A percentile compares a stretch with the other conserved stretches of the same genome.
Evolutionary conservation across 2,329 filamentous ascomycete genomes (phyloP).

Genomic region (Septoria linicola): DNA sequence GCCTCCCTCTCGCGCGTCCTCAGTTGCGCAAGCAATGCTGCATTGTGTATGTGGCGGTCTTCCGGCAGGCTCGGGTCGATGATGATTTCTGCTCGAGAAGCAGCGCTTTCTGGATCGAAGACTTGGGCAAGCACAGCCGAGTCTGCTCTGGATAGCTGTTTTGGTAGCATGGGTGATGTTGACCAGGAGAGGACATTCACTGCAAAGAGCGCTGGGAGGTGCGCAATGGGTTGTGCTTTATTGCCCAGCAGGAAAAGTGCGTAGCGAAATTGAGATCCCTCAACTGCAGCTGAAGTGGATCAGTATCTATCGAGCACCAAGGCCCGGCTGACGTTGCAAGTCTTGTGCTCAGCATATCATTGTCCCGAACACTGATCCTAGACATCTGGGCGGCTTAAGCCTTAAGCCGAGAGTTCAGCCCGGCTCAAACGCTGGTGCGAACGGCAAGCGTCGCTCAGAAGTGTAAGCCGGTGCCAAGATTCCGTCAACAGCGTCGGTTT

Average conservation of each 20-base stretch:
- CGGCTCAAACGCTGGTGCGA: neutral
- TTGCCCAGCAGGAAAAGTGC: neutral
- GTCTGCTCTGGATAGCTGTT: conserved; percentile 39
- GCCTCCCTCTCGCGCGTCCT: conserved; percentile 29
- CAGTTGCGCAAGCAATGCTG: conserved; percentile 22
- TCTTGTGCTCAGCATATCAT: neutral
- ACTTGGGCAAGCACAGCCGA: conserved; percentile 46
- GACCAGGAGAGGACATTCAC: neutral
- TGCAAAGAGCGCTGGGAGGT: neutral
- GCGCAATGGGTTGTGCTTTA: too few species aligned
- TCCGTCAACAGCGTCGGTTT: neutral
- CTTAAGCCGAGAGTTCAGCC: conserved; percentile 4
- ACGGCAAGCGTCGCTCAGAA: conserved; percentile 1
- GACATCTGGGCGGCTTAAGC: conserved; percentile 1
- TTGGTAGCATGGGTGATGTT: conserved; percentile 16
- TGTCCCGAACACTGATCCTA: too few species aligned
- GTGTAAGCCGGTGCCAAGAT: neutral
- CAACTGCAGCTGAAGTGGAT: neutral
- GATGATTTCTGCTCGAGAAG: conserved; percentile 28
- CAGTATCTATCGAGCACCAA: neutral
- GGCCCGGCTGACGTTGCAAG: conserved; percentile 5
- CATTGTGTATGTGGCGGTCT: conserved; percentile 27
- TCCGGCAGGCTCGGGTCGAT: conserved; percentile 29
- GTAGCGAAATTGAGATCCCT: neutral
- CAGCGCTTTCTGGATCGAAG: conserved; percentile 35